phyloP scores from a whole-genome alignment of 2,329 filamentous ascomycete species.

The Leptosphaerulina australis region DNA sequence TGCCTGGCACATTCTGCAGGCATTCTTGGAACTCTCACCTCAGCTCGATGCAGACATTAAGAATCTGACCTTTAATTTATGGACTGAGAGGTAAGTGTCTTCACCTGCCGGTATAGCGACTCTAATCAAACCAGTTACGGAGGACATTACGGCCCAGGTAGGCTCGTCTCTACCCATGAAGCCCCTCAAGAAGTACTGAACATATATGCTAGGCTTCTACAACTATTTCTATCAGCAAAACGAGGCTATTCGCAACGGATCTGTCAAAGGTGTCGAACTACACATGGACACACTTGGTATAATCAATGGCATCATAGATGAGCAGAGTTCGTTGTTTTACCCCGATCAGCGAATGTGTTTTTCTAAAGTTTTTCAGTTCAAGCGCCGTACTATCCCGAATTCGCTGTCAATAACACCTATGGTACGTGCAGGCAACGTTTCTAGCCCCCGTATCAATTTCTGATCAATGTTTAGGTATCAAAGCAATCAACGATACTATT shows the following conservation, averaged over 20 bases:
- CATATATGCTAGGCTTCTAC: slow-evolving; percentile 50
- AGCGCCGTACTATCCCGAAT: slow-evolving; percentile 53
- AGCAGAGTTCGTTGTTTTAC: slow-evolving; percentile 35
- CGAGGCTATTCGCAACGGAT: slow-evolving; percentile 57
- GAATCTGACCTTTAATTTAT: slow-evolving; percentile 58
- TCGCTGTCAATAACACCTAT: slow-evolving; percentile 60
- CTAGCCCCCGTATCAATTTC: background rate
- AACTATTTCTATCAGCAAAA: slow-evolving; percentile 64
- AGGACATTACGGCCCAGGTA: slow-evolving; percentile 58
- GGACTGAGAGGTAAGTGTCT: slow-evolving; percentile 51
- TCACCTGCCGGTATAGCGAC: background rate
- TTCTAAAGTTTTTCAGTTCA: slow-evolving; percentile 41
- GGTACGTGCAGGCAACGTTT: slow-evolving; percentile 25
- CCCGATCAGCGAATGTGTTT: background rate
- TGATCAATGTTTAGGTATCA: slow-evolving; percentile 39
- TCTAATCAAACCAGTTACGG: slow-evolving; percentile 31
- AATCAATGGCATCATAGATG: slow-evolving; percentile 62
- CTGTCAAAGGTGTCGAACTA: slow-evolving; percentile 55
- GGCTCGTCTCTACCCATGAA: background rate
- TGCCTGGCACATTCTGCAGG: slow-evolving; percentile 47
- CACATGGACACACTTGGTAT: slow-evolving; percentile 62
- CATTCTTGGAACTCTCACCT: slow-evolving; percentile 43
- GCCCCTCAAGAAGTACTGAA: background rate
- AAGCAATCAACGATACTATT: slow-evolving; percentile 54
- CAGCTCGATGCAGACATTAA: slow-evolving; percentile 57